Conservation (phyloP, 2,329 filamentous ascomycete species). For the Ophiocordyceps australis region DNA sequence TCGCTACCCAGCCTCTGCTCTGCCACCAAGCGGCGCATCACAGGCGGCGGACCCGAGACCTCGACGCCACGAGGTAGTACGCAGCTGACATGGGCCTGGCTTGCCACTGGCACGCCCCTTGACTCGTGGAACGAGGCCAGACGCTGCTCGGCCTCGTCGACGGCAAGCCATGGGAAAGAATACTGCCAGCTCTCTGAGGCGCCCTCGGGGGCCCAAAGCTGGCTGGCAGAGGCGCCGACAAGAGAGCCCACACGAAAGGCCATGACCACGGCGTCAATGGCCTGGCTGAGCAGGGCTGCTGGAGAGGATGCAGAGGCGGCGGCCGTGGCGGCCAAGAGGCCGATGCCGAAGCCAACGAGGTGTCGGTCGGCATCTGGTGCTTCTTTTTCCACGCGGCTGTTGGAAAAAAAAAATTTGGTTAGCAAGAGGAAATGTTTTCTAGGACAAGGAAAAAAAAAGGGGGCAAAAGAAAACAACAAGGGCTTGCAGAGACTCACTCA, state of each 20-base stretch:
- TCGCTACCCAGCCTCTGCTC: neutral
- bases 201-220: neutral
- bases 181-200: neutral
- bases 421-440: too few species aligned
- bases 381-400: neutral
- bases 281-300: neutral
- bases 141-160: neutral
- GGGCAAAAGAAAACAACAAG: too few species aligned
- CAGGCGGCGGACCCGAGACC: neutral
- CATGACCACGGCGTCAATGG: neutral
- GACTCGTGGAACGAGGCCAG: neutral
- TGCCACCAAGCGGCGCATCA: neutral
- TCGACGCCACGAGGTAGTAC: neutral
- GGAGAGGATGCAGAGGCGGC: neutral
- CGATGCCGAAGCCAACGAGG: neutral
- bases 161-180: neutral
- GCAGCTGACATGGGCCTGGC: neutral
- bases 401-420: too few species aligned
- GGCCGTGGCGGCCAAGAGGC: neutral
- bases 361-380: neutral
- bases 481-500: too few species aligned
- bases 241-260: neutral
- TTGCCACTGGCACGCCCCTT: neutral
- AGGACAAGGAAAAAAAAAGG: too few species aligned
- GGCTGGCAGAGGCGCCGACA: neutral